Conservation (phyloP, 768 basidiomycete genomes). For the Xerocomellus intermedius region DNA sequence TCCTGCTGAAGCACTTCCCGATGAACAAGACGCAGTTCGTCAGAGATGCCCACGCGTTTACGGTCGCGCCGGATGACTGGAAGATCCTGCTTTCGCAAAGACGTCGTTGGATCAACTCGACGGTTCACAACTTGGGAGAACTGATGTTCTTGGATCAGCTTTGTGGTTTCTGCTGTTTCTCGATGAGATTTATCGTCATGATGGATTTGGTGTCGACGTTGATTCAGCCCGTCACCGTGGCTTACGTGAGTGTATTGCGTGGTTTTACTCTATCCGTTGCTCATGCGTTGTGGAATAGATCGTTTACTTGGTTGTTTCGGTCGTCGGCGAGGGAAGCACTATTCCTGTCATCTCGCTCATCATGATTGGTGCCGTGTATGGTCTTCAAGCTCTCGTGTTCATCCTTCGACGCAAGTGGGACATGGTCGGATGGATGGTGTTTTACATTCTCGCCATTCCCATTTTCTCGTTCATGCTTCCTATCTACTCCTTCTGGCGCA, state of each 20-base stretch:
- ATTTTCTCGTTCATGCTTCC: conserved; percentile 92
- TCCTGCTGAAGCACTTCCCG: conserved; percentile 95
- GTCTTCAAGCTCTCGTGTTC: conserved; percentile 90
- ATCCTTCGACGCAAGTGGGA: conserved; percentile 94
- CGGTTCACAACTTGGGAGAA: conserved; percentile 94
- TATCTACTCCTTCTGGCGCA: conserved; percentile 94
- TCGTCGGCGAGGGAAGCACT: conserved; percentile 59
- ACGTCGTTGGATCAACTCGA: conserved; percentile 99
- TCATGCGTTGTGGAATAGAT: conserved; percentile 48
- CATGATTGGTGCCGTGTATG: conserved; percentile 94
- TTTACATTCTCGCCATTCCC: conserved; percentile 95
- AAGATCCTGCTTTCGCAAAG: conserved; percentile 91
- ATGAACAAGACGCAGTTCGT: conserved; percentile 93
- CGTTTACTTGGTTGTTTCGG: conserved; percentile 82
- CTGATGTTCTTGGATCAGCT: conserved; percentile 88
- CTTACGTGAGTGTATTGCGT: conserved; percentile 64
- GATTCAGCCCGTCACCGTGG: conserved; percentile 82
- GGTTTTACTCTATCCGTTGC: neutral
- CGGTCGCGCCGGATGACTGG: conserved; percentile 96
- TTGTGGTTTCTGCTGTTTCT: conserved; percentile 98
- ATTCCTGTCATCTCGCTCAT: conserved; percentile 83
- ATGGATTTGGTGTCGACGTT: conserved; percentile 90
- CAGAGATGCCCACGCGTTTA: conserved; percentile 90
- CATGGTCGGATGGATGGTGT: conserved; percentile 96
- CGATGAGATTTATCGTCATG: conserved; percentile 98